These are phyloP conservation scores for Termitomyces sp. DNA, from an alignment of 768 basidiomycete genomes.

Conservation along the genomic window DNA sequence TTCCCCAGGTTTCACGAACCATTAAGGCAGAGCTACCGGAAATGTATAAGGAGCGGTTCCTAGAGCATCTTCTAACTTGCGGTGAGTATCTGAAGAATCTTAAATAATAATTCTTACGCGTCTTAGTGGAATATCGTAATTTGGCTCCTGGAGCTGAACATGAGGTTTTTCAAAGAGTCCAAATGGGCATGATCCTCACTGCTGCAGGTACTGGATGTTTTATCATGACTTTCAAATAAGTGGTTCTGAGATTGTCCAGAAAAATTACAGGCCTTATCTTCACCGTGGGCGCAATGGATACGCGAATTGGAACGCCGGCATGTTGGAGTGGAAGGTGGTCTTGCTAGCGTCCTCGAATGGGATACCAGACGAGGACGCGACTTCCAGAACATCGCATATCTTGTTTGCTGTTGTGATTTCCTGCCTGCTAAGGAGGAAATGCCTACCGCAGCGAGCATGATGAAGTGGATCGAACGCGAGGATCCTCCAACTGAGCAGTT, in stretches of 20 bases:
- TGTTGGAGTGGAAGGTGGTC: conserved; percentile 56
- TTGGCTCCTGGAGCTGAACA: conserved; percentile 59
- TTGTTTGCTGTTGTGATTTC: conserved; percentile 65
- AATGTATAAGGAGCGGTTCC: conserved; percentile 47
- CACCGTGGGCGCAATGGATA: conserved; percentile 70
- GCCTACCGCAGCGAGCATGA: conserved; percentile 55
- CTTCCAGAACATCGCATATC: conserved; percentile 70
- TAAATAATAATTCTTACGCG: background rate
- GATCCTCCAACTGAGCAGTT: conserved; percentile 45
- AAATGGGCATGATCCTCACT: conserved; percentile 72
- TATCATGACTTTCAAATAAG: background rate
- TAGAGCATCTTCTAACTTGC: conserved; percentile 59
- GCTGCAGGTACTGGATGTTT: conserved; percentile 52
- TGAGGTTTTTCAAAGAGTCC: conserved; percentile 82
- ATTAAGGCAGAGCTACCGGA: conserved; percentile 52
- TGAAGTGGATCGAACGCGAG: conserved; percentile 45
- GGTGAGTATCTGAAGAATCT: conserved; percentile 38
- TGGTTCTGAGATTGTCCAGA: conserved; percentile 37
- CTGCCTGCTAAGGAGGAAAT: conserved; percentile 44
- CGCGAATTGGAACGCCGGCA: conserved; percentile 52
- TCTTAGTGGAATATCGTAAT: conserved; percentile 63
- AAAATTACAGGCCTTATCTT: conserved; percentile 76
- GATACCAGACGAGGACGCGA: conserved; percentile 70
- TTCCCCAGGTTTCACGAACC: conserved; percentile 40
- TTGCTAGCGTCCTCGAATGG: conserved; percentile 55